A percentile compares a stretch with the other conserved stretches of the same genome.
These are phyloP conservation scores for Chenopodium berlandieri DNA, from an alignment of 148 eudicot species.

Conservation along the genomic window DNA sequence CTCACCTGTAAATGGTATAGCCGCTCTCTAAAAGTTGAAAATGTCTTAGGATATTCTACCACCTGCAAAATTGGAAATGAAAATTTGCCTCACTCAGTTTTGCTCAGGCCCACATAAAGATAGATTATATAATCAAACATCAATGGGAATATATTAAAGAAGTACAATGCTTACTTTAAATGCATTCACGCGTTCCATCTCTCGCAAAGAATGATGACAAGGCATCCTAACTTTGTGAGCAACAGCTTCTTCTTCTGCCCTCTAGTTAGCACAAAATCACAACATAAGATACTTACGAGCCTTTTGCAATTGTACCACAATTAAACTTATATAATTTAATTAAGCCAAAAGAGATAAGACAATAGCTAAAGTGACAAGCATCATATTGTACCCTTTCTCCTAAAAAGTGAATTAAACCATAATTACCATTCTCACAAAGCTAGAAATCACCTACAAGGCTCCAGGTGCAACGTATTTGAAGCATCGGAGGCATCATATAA, in stretches of 20 bases:
- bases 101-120: slow-evolving; percentile 6
- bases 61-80: slow-evolving; percentile 44
- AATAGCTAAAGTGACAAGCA: not conserved
- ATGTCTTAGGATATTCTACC: slow-evolving; percentile 58
- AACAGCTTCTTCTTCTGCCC: slow-evolving; percentile 59
- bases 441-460: slow-evolving; percentile 5
- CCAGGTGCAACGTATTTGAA: no score
- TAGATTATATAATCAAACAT: slow-evolving; percentile 6
- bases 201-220: slow-evolving; percentile 61
- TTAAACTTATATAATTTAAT: not conserved
- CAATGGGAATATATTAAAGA: not conserved
- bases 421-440: not conserved
- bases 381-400: not conserved
- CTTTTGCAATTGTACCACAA: no score
- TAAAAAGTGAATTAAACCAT: not conserved
- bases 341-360: not conserved
- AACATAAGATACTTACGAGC: slow-evolving; percentile 12
- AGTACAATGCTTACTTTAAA: slow-evolving; percentile 46
- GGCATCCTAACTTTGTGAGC: slow-evolving; percentile 66
- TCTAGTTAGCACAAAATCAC: slow-evolving; percentile 38
- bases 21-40: slow-evolving; percentile 84
- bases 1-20: slow-evolving; percentile 78
- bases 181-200: slow-evolving; percentile 58
- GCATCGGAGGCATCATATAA: not conserved
- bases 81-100: not conserved